Evolutionary conservation across 495 filamentous ascomycete genomes (phyloP).

Genomic region (Penicillium canariense): DNA sequence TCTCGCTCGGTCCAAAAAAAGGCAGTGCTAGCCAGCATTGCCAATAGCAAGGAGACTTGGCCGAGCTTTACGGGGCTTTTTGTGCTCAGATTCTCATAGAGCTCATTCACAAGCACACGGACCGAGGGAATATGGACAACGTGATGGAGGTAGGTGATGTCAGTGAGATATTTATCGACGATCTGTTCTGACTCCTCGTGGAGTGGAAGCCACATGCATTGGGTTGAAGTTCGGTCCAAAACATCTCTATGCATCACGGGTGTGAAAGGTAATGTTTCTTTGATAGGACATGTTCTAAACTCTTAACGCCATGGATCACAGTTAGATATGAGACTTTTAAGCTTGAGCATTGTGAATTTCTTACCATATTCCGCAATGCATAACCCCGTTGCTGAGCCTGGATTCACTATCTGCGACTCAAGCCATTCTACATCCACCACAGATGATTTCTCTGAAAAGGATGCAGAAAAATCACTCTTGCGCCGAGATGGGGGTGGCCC

Average conservation of each 20-base stretch:
- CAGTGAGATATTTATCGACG: conserved; percentile 40
- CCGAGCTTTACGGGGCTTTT: conserved; percentile 26
- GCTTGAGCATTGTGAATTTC: neutral
- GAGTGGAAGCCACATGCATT: conserved; percentile 39
- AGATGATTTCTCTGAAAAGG: neutral
- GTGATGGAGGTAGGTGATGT: conserved; percentile 41
- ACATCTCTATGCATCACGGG: neutral
- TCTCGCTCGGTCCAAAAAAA: conserved; percentile 36
- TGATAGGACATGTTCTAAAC: conserved; percentile 18
- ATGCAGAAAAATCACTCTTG: neutral
- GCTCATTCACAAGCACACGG: conserved; percentile 31
- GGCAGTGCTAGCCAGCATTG: conserved; percentile 43
- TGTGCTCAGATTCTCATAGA: conserved; percentile 31
- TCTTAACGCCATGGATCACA: conserved; percentile 8
- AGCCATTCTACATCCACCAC: conserved; percentile 16
- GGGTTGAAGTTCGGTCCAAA: neutral
- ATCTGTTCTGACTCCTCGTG: conserved; percentile 38
- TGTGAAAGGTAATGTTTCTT: neutral
- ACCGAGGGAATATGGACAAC: conserved; percentile 40
- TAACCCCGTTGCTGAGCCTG: conserved; percentile 3
- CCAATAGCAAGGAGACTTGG: conserved; percentile 40
- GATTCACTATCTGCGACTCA: conserved; percentile 17
- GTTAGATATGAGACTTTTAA: neutral
- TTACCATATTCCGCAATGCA: conserved; percentile 3
- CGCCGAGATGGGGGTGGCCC: neutral